phyloP scores from a whole-genome alignment of 2,329 filamentous ascomycete species.

The Lachnellula willkommii region DNA sequence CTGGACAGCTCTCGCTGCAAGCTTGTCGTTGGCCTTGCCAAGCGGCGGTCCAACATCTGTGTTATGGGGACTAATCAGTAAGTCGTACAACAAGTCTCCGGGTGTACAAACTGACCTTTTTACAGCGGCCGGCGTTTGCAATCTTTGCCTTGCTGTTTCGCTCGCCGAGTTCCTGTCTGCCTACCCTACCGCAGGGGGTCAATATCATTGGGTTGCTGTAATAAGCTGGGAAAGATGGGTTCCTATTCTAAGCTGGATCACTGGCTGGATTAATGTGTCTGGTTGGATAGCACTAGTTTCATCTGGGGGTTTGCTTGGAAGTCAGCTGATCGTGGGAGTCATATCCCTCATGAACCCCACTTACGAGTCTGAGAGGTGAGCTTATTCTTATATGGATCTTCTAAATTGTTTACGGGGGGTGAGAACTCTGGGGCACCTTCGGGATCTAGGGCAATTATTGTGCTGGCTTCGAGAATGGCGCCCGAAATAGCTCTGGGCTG shows the following conservation, averaged over 20 bases:
- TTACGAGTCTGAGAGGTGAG: conserved; percentile 42
- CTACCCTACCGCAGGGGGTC: conserved; percentile 51
- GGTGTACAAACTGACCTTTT: conserved; percentile 45
- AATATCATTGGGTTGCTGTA: conserved; percentile 55
- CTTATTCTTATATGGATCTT: too few species aligned
- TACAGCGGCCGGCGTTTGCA: conserved; percentile 48
- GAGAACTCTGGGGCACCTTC: too few species aligned
- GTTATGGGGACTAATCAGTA: conserved; percentile 63
- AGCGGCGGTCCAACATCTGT: conserved; percentile 67
- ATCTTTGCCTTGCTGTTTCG: conserved; percentile 49
- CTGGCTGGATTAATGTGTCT: conserved; percentile 44
- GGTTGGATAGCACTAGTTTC: conserved; percentile 43
- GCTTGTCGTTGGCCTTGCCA: conserved; percentile 50
- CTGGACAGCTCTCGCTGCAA: conserved; percentile 50
- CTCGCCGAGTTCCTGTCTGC: conserved; percentile 54
- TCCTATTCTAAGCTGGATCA: conserved; percentile 39
- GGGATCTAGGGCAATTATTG: too few species aligned
- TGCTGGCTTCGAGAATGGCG: too few species aligned
- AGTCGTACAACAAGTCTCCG: conserved; percentile 27
- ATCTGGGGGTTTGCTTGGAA: conserved; percentile 46
- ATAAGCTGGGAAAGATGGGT: conserved; percentile 44
- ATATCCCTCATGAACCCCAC: conserved; percentile 45
- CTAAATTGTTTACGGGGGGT: too few species aligned
- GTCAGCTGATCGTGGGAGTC: conserved; percentile 50
- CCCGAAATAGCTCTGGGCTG: too few species aligned